Conservation (phyloP, 352 stramenopile genomes). For the Saprolegnia parasitica region DNA sequence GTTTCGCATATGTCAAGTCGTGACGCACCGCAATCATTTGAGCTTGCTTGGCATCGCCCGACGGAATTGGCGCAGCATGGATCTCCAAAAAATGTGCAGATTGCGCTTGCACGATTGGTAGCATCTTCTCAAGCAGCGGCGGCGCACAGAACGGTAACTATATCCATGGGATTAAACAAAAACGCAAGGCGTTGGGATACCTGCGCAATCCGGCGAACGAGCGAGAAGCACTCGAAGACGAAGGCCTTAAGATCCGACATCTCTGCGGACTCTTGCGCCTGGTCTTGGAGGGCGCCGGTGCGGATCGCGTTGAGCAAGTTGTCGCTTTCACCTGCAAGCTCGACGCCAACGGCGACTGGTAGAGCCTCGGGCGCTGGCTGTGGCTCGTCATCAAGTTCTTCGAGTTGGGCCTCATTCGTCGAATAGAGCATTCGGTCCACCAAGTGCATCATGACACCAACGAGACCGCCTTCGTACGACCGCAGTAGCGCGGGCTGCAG, state of each 20-base stretch:
- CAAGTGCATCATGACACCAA: constrained; percentile 73
- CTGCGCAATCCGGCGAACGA: constrained; percentile 62
- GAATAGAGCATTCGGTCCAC: constrained; percentile 63
- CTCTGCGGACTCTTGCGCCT: constrained; percentile 60
- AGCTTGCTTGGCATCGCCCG: neutral
- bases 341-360: constrained; percentile 23
- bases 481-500: constrained; percentile 43
- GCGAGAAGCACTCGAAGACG: constrained; percentile 62
- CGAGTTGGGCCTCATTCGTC: constrained; percentile 57
- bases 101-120: constrained; percentile 43
- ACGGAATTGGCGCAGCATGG: constrained; percentile 2
- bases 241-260: constrained; percentile 69
- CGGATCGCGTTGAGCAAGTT: constrained; percentile 42
- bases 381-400: constrained; percentile 42
- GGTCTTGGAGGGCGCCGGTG: constrained; percentile 60
- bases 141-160: constrained; percentile 47
- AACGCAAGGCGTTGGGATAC: constrained; percentile 1
- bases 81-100: constrained; percentile 37
- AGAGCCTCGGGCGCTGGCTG: constrained; percentile 30
- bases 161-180: neutral
- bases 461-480: constrained; percentile 62
- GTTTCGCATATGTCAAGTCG: constrained; percentile 41
- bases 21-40: constrained; percentile 31
- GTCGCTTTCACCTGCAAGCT: constrained; percentile 42
- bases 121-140: constrained; percentile 47